These are phyloP conservation scores for Backusella sp. DNA, from an alignment of 192 early-diverging fungal genomes.

Conservation along the genomic window DNA sequence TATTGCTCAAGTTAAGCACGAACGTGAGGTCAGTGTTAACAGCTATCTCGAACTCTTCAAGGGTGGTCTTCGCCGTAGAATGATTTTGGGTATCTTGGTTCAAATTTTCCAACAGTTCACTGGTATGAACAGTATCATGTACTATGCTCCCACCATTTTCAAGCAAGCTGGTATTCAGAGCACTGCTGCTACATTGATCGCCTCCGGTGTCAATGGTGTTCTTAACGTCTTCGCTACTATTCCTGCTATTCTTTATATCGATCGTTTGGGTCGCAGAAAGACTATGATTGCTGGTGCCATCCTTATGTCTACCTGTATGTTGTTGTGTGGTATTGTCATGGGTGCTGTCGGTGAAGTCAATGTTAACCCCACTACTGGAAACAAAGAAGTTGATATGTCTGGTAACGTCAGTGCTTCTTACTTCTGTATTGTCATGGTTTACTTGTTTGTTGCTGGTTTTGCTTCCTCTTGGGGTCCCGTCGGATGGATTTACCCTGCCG, in stretches of 20 bases:
- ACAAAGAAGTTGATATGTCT: slow-evolving; percentile 21
- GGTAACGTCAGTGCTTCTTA: slow-evolving; percentile 5
- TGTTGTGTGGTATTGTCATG: slow-evolving; percentile 26
- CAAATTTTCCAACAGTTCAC: slow-evolving; percentile 82
- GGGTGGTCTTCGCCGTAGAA: slow-evolving; percentile 46
- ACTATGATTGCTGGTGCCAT: slow-evolving; percentile 71
- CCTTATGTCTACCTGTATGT: slow-evolving; percentile 51
- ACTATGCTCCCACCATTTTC: slow-evolving; percentile 51
- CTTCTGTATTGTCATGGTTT: slow-evolving; percentile 50
- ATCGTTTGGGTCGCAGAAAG: slow-evolving; percentile 74
- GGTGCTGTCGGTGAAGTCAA: slow-evolving; percentile 41
- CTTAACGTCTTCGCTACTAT: slow-evolving; percentile 81
- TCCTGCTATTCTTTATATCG: slow-evolving; percentile 80
- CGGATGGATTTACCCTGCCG: slow-evolving; percentile 88
- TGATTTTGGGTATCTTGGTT: slow-evolving; percentile 62
- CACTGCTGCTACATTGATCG: slow-evolving; percentile 28
- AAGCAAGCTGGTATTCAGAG: slow-evolving; percentile 25
- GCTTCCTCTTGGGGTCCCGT: slow-evolving; percentile 92
- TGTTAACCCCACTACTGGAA: neutral
- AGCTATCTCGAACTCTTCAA: slow-evolving; percentile 59
- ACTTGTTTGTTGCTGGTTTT: slow-evolving; percentile 60
- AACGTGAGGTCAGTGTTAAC: slow-evolving; percentile 58
- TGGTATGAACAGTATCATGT: slow-evolving; percentile 85
- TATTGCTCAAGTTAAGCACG: slow-evolving; percentile 59
- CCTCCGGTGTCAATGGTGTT: slow-evolving; percentile 43